Percentiles rank a stretch among this genome's conserved stretches.
Conservation (phyloP, 257 asterid species). For the Solanum corneliomulleri region DNA sequence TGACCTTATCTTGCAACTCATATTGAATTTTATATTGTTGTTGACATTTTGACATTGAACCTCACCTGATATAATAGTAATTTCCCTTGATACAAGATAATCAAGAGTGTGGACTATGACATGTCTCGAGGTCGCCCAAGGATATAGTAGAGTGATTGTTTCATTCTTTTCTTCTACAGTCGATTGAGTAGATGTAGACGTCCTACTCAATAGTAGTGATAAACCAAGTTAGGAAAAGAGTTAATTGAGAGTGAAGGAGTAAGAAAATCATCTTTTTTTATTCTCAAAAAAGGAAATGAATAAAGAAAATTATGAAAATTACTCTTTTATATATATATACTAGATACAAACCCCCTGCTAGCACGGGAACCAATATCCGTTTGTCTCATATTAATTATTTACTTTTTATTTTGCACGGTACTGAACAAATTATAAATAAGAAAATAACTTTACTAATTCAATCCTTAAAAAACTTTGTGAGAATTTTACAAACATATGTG, state of each 20-base stretch:
- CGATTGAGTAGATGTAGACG: neutral
- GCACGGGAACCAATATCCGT: too few relatives aligned
- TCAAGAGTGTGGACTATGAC: neutral
- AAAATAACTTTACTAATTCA: too few relatives aligned
- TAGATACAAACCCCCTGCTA: too few relatives aligned
- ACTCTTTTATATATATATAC: too few relatives aligned
- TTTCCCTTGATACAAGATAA: neutral
- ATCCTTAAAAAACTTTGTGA: too few relatives aligned
- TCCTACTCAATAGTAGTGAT: neutral
- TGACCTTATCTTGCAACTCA: neutral
- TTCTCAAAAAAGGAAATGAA: neutral
- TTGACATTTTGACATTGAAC: constrained; percentile 5
- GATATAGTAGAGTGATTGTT: neutral
- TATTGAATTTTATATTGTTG: neutral
- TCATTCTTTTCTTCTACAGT: neutral
- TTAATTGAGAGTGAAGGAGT: constrained; percentile 4
- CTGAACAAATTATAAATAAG: too few relatives aligned
- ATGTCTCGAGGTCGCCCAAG: constrained; percentile 8
- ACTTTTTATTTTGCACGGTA: too few relatives aligned
- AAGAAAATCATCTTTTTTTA: neutral
- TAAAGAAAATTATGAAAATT: neutral
- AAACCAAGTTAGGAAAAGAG: neutral
- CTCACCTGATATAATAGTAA: neutral
- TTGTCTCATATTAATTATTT: too few relatives aligned
- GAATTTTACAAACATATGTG: too few relatives aligned